Conservation (phyloP, 805 yeast genomes). For the Metschnikowia anglica region DNA sequence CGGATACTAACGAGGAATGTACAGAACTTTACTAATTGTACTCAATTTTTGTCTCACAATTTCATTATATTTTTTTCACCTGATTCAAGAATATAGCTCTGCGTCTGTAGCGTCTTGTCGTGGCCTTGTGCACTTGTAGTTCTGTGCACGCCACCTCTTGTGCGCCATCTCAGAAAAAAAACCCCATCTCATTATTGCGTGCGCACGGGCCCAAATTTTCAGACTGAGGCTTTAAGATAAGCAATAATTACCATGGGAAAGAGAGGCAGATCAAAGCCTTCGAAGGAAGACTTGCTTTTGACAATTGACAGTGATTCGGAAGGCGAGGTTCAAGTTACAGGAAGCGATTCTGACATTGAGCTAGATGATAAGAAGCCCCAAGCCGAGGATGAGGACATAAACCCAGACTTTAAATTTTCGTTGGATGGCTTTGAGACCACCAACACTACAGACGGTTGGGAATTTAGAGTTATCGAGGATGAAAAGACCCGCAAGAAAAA, state of each 20-base stretch:
- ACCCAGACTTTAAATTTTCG: conserved; percentile 73
- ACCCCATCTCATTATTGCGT: conserved; percentile 1
- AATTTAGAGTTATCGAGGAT: conserved; percentile 56
- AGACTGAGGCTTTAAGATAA: not conserved
- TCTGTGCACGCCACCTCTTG: conserved; percentile 10
- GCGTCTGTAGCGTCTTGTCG: not conserved
- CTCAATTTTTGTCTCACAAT: too few species aligned
- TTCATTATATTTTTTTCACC: too few species aligned
- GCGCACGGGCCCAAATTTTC: not conserved
- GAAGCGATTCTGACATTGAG: conserved; percentile 26
- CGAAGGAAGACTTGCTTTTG: conserved; percentile 55
- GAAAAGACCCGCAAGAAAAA: conserved; percentile 30
- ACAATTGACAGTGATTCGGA: conserved; percentile 82
- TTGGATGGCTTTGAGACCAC: conserved; percentile 55
- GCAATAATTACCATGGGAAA: conserved; percentile 15
- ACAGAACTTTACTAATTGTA: too few species aligned
- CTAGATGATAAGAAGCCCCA: conserved; percentile 22
- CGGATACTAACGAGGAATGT: too few species aligned
- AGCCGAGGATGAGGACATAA: conserved; percentile 44
- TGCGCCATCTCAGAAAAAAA: conserved; percentile 11
- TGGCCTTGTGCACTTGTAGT: not conserved
- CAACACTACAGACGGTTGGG: conserved; percentile 74
- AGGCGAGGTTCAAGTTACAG: conserved; percentile 24
- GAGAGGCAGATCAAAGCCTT: conserved; percentile 12
- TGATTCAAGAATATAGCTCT: too few species aligned